Base-by-base conservation (phyloP, 345 rosid genomes). In the Acer negundo region DNA sequence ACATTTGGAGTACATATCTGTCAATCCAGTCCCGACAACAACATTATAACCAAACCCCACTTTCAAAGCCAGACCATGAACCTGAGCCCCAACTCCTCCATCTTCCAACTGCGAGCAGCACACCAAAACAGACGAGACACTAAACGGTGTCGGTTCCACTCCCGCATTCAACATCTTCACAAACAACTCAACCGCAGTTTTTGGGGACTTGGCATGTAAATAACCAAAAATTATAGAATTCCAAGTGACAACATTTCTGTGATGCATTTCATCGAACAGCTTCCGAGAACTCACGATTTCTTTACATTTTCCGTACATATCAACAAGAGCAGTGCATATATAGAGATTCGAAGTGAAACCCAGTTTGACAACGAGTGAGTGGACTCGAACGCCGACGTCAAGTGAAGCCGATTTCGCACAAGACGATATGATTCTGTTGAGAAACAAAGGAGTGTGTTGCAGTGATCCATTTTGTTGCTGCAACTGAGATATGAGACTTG, bases 1-100 rank as follows among this genome's bases (percentile, higher is more conserved):
- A 74, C 81, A 84, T 53, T 80, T 80, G 5, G 80, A 67, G 76
- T 78, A 84, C 87, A 78, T 80, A 67, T 82, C 82, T 67, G 82
- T 44, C 73, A 86, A 72, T 46, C 67, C 69, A 2, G 89, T 82
- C 42, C 82, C 83, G 1, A 87, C 79, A 16, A 81, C 80, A 64
- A 79, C 85, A 70, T 85, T 80, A 11, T 42, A 4, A 20, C 44
- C 49, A 40, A 79, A 74, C 28, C 85, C 83, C 19, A 58, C 23
- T 68, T 84, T 87, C 73, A 72, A 62, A 83, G 38, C 74, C n/a
- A 76, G 61, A 24, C 84, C 72, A 80, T 87, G 84, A 56, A 74
- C 75, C 82, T 80, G 85, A 49, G 62, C 65, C 63, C 84, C 88
- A 44, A 85, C 66, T 13, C 47, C 74, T 35, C 68, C 55, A 4